Percentiles rank a stretch among this genome's conserved stretches.
Conservation (phyloP, 371 early-diverging fungal species). For the Mortierella sp. region DNA sequence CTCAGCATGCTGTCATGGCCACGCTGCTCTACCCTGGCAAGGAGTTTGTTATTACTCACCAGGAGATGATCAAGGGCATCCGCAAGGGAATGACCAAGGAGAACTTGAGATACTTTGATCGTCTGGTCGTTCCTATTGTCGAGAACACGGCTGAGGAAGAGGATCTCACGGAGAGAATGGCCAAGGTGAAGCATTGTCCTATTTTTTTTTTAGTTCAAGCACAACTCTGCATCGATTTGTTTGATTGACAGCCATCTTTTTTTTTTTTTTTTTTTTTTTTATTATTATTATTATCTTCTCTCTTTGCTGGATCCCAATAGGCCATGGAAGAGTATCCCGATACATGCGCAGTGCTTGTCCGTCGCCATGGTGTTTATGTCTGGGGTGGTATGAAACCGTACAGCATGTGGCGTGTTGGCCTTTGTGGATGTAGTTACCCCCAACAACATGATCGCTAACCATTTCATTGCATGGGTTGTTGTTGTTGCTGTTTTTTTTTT, state of each 20-base stretch:
- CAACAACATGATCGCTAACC: no score
- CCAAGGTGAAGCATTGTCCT: slow-evolving; percentile 70
- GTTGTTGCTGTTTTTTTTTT: not conserved
- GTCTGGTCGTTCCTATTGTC: slow-evolving; percentile 92
- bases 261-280: not conserved
- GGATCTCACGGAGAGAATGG: slow-evolving; percentile 92
- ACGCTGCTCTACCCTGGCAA: slow-evolving; percentile 82
- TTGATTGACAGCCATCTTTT: slow-evolving; percentile 1
- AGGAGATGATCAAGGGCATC: slow-evolving; percentile 99
- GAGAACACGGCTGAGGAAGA: slow-evolving; percentile 97
- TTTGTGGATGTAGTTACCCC: no score
- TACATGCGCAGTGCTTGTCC: slow-evolving; percentile 94
- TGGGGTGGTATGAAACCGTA: slow-evolving; percentile 80
- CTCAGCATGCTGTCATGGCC: slow-evolving; percentile 94
- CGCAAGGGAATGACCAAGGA: slow-evolving; percentile 75
- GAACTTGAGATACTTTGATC: slow-evolving; percentile 81
- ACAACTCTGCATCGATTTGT: slow-evolving; percentile 8
- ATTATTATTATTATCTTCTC: not conserved
- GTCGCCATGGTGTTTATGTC: slow-evolving; percentile 91
- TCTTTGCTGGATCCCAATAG: slow-evolving; percentile 35
- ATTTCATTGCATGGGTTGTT: no score
- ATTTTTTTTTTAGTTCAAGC: not conserved
- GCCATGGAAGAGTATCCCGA: slow-evolving; percentile 94
- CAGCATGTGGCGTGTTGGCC: no score
- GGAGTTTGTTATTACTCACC: slow-evolving; percentile 89